Conservation (phyloP, 2,329 filamentous ascomycete species). For the Apiospora malaysiana region DNA sequence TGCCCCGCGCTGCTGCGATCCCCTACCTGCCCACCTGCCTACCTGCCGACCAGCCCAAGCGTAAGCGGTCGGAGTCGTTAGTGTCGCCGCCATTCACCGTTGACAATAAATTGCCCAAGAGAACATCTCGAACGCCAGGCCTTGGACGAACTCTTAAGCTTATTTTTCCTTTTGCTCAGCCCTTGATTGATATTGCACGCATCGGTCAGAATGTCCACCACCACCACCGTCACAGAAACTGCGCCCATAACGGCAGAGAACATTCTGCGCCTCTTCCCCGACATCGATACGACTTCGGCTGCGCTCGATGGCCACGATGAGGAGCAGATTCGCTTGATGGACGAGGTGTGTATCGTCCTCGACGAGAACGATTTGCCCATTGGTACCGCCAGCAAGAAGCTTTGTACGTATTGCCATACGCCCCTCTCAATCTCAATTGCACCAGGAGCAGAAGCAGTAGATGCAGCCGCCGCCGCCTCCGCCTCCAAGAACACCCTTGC, state of each 20-base stretch:
- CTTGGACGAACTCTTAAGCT: background rate
- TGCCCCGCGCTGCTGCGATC: conserved; percentile 4
- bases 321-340: conserved; percentile 97
- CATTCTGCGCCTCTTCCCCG: conserved; percentile 87
- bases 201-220: conserved; percentile 38
- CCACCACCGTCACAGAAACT: conserved; percentile 51
- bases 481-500: conserved; percentile 9
- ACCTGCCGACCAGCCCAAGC: background rate
- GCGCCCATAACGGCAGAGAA: conserved; percentile 82
- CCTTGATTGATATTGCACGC: background rate
- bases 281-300: conserved; percentile 73
- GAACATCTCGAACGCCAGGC: background rate
- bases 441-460: background rate
- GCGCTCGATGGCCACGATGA: conserved; percentile 92
- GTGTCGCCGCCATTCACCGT: conserved; percentile 1
- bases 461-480: background rate
- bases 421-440: background rate
- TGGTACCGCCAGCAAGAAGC: conserved; percentile 96
- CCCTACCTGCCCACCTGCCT: too few species aligned
- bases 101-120: background rate
- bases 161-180: background rate
- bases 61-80: background rate
- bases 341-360: conserved; percentile 96
- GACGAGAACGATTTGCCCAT: conserved; percentile 93
- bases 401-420: conserved; percentile 67